Conservation (phyloP, 352 stramenopile genomes). For the Globisporangium emineosum region DNA sequence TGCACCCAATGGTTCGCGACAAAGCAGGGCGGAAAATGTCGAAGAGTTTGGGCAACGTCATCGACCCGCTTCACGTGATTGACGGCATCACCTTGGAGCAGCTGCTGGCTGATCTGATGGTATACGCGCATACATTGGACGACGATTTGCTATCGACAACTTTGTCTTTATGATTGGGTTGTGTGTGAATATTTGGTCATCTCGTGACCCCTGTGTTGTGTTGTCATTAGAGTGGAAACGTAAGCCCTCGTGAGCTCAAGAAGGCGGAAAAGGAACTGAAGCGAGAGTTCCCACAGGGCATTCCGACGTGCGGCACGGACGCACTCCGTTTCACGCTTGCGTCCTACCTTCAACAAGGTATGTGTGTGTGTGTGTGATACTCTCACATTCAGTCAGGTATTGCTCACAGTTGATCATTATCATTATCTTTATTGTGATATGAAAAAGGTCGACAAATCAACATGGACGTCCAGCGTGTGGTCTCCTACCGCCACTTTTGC, state of each 20-base stretch:
- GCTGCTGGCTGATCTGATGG: slow-evolving; percentile 91
- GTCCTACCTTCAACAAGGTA: slow-evolving; percentile 90
- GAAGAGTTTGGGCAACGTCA: slow-evolving; percentile 99
- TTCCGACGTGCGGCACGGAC: slow-evolving; percentile 97
- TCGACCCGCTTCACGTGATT: slow-evolving; percentile 99
- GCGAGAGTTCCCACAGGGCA: slow-evolving; percentile 97
- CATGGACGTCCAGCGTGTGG: slow-evolving; percentile 82
- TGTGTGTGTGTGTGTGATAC: not conserved
- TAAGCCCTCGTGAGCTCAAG: slow-evolving; percentile 89
- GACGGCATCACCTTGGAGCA: slow-evolving; percentile 93
- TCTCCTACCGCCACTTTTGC: slow-evolving; percentile 86
- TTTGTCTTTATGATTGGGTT: not conserved
- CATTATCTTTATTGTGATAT: not conserved
- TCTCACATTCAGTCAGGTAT: too few relatives aligned
- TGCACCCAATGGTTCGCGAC: slow-evolving; percentile 99
- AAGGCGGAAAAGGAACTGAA: slow-evolving; percentile 95
- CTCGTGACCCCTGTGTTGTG: not conserved
- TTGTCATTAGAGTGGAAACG: slow-evolving; percentile 49
- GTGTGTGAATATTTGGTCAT: not conserved
- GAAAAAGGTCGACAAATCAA: slow-evolving; percentile 79
- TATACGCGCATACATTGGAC: slow-evolving; percentile 15
- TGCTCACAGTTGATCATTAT: too few relatives aligned
- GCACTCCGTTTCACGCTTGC: slow-evolving; percentile 97
- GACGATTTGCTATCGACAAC: not conserved
- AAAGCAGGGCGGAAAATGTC: slow-evolving; percentile 99